Conservation (phyloP, 225 moss, liverwort and hornwort genomes). For the Takakia lepidozioides region DNA sequence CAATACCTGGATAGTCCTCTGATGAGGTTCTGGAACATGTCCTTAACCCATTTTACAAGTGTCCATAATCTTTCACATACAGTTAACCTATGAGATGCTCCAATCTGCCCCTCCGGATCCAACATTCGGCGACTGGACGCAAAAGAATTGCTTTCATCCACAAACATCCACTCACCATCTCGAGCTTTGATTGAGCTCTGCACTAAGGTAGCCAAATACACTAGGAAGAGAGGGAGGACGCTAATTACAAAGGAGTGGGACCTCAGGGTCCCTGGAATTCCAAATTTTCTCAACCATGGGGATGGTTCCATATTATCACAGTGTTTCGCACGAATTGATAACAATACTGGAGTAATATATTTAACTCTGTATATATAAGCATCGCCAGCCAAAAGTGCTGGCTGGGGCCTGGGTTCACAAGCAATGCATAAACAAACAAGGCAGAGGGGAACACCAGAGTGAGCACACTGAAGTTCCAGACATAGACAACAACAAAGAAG, state of each 20-base stretch:
- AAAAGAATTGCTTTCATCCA: constrained; percentile 21
- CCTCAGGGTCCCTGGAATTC: constrained; percentile 23
- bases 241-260: constrained; percentile 31
- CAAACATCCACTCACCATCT: constrained; percentile 44
- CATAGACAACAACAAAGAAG: constrained; percentile 30
- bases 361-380: constrained; percentile 41
- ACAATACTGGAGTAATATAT: constrained; percentile 32
- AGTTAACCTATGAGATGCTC: background rate
- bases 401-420: constrained; percentile 38
- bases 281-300: constrained; percentile 24
- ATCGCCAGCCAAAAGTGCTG: constrained; percentile 37
- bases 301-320: constrained; percentile 14
- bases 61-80: constrained; percentile 14
- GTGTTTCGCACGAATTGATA: constrained; percentile 25
- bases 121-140: constrained; percentile 20
- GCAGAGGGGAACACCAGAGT: constrained; percentile 32
- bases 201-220: constrained; percentile 32
- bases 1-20: constrained; percentile 27
- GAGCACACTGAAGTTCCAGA: constrained; percentile 37
- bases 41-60: constrained; percentile 6
- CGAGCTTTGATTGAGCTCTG: constrained; percentile 40
- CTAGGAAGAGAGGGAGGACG: constrained; percentile 36
- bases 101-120: constrained; percentile 13
- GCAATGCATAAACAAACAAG: constrained; percentile 31
- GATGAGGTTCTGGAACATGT: constrained; percentile 8